Conservation (phyloP, 2,329 filamentous ascomycete genomes). For the Ceratocystiopsis minuta region DNA sequence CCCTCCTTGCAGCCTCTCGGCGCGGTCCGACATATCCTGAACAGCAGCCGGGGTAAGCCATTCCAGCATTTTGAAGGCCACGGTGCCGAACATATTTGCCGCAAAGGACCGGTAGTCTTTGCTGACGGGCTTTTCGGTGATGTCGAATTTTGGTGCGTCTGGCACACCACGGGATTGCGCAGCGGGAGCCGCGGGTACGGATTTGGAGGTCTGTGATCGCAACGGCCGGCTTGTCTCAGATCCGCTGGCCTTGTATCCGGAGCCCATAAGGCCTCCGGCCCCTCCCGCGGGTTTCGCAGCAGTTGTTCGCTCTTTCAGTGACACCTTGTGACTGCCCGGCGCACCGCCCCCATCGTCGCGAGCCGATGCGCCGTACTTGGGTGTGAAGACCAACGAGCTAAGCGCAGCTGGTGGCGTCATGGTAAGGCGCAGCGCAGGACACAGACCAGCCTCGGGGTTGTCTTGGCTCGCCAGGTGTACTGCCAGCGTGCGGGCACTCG, state of each 20-base stretch:
- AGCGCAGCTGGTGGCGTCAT: conserved; percentile 26
- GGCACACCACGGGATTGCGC: not conserved
- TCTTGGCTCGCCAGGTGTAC: conserved; percentile 66
- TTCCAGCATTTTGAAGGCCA: conserved; percentile 51
- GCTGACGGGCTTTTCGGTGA: conserved; percentile 27
- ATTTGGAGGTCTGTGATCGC: not conserved
- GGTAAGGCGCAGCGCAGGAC: conserved; percentile 29
- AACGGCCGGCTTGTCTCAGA: not conserved
- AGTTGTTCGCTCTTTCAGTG: not conserved
- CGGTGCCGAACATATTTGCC: conserved; percentile 45
- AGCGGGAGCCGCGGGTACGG: not conserved
- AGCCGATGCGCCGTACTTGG: conserved; percentile 13
- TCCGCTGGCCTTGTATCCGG: not conserved
- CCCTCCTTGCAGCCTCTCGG: conserved; percentile 15
- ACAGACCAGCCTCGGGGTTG: conserved; percentile 54
- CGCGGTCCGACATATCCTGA: conserved; percentile 26
- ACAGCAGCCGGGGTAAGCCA: conserved; percentile 47
- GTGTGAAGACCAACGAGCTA: conserved; percentile 28
- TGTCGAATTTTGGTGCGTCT: conserved; percentile 15
- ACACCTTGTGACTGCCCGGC: conserved; percentile 5
- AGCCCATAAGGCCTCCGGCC: no score
- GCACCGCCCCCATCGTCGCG: conserved; percentile 6
- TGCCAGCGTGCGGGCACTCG: conserved; percentile 67
- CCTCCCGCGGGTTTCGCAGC: no score
- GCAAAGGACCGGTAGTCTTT: conserved; percentile 43